A percentile compares a stretch with the other conserved stretches of the same genome.
These are phyloP conservation scores for Penicillium oxalicum DNA, from an alignment of 2,329 filamentous ascomycete species.

Conservation along the genomic window DNA sequence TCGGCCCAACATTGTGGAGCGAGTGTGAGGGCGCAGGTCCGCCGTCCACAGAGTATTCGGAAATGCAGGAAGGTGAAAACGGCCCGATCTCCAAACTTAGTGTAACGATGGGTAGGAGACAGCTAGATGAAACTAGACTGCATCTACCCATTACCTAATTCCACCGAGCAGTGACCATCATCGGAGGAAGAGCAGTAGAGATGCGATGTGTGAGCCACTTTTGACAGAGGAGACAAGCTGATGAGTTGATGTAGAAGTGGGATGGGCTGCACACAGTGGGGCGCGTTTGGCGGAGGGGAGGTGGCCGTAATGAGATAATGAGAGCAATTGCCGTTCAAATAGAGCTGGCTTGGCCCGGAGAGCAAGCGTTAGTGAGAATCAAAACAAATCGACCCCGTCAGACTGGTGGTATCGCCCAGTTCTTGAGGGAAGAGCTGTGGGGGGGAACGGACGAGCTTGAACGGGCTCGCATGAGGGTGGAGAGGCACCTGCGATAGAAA, in stretches of 20 bases:
- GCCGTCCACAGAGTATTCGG: slow-evolving; percentile 10
- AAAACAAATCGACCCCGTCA: slow-evolving; percentile 5
- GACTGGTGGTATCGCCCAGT: slow-evolving; percentile 4
- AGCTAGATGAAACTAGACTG: slow-evolving; percentile 27
- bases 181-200: slow-evolving; percentile 13
- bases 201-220: slow-evolving; percentile 1
- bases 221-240: slow-evolving; percentile 11
- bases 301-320: slow-evolving; percentile 1
- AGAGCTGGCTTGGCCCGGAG: slow-evolving; percentile 8
- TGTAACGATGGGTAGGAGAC: slow-evolving; percentile 26
- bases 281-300: slow-evolving; percentile 7
- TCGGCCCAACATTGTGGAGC: slow-evolving; percentile 38
- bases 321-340: slow-evolving; percentile 9
- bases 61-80: slow-evolving; percentile 11
- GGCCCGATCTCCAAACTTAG: slow-evolving; percentile 12
- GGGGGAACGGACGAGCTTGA: slow-evolving; percentile 3
- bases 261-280: slow-evolving; percentile 22
- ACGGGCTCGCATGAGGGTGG: slow-evolving; percentile 13
- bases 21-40: slow-evolving; percentile 7
- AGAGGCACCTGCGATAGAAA: slow-evolving; percentile 14
- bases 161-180: slow-evolving; percentile 24
- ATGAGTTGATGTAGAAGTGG: slow-evolving; percentile 14
- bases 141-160: slow-evolving; percentile 31
- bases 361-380: slow-evolving; percentile 3
- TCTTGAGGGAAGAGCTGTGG: slow-evolving; percentile 11